Evolutionary conservation across 1,284 basidiomycete species (phyloP).

Genomic region (Singerocomus inundabilis): DNA sequence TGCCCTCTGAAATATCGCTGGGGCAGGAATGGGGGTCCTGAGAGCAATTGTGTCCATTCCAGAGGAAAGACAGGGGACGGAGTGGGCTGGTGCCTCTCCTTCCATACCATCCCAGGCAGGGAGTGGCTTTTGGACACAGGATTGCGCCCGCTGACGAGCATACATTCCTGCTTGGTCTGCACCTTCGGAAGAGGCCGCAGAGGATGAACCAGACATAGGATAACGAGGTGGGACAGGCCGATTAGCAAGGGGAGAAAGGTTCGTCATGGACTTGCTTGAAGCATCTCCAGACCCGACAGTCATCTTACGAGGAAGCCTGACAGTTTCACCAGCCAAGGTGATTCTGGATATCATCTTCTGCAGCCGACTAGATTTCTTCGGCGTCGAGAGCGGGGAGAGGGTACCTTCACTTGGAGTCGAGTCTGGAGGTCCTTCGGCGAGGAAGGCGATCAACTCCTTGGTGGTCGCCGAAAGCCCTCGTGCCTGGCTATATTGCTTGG

Average conservation of each 20-base stretch:
- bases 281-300: conserved; percentile 24
- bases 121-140: conserved; percentile 33
- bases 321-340: conserved; percentile 47
- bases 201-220: conserved; percentile 27
- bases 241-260: conserved; percentile 50
- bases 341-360: conserved; percentile 79
- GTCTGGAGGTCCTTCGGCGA: conserved; percentile 36
- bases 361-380: conserved; percentile 59
- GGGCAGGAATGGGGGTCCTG: neutral
- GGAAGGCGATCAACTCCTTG: conserved; percentile 55
- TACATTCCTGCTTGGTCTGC: conserved; percentile 19
- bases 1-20: conserved; percentile 4
- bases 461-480: conserved; percentile 47
- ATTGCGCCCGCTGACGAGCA: conserved; percentile 30
- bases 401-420: conserved; percentile 29
- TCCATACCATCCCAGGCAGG: conserved; percentile 22
- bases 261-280: conserved; percentile 39
- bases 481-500: conserved; percentile 31
- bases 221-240: conserved; percentile 55
- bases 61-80: conserved; percentile 5
- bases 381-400: conserved; percentile 40
- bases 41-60: conserved; percentile 3
- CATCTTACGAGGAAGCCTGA: conserved; percentile 30
- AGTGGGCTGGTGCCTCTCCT: conserved; percentile 10
- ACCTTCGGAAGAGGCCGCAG: conserved; percentile 43